phyloP scores from a whole-genome alignment of 2,329 filamentous ascomycete genomes.

The Didymella lethalis region DNA sequence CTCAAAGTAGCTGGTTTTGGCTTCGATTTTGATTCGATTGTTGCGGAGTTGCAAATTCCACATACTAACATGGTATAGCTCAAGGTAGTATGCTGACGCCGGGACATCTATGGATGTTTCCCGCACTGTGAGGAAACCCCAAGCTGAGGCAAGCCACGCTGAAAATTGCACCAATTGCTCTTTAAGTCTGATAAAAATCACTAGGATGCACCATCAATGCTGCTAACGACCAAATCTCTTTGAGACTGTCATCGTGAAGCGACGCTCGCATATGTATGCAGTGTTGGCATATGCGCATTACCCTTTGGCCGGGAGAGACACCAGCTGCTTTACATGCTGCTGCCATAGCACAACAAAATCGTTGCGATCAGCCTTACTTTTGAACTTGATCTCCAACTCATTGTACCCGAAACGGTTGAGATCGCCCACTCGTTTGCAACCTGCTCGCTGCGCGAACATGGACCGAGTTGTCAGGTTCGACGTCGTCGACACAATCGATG shows the following conservation, averaged over 20 bases:
- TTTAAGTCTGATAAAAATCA: neutral
- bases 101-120: neutral
- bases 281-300: neutral
- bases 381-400: slow-evolving; percentile 41
- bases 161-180: neutral
- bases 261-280: neutral
- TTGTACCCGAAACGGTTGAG: slow-evolving; percentile 42
- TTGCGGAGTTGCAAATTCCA: slow-evolving; percentile 4
- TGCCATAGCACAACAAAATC: slow-evolving; percentile 42
- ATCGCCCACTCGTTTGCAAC: slow-evolving; percentile 10
- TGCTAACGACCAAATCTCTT: neutral
- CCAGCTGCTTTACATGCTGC: slow-evolving; percentile 29
- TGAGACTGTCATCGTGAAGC: neutral
- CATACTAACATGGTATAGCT: neutral
- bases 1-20: neutral
- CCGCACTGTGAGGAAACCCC: neutral
- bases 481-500: slow-evolving; percentile 23
- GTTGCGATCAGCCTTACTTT: slow-evolving; percentile 35
- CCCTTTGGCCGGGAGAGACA: neutral
- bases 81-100: neutral
- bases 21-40: neutral
- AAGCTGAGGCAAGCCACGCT: neutral
- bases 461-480: slow-evolving; percentile 25
- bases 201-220: neutral
- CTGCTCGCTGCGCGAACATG: slow-evolving; percentile 1